These are phyloP conservation scores for Tillandsia fasciculata DNA, from an alignment of 176 grass and related monocot species.

Conservation along the genomic window DNA sequence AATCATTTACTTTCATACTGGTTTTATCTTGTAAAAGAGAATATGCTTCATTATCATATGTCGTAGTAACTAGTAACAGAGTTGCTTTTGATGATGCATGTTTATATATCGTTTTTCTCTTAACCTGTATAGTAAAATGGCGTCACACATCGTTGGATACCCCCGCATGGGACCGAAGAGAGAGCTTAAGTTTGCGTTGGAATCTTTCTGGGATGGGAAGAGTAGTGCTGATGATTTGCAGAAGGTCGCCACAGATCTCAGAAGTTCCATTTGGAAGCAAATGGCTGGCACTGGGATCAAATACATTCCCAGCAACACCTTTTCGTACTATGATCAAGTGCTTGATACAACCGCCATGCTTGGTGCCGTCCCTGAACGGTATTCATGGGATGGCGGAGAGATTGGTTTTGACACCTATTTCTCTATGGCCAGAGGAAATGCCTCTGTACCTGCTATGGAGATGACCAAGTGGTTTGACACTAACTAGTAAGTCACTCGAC, in stretches of 20 bases:
- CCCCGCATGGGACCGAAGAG: constrained; percentile 98
- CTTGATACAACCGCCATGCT: constrained; percentile 86
- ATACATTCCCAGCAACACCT: constrained; percentile 93
- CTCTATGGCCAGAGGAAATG: constrained; percentile 94
- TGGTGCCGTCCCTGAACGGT: constrained; percentile 71
- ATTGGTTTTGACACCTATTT: constrained; percentile 73
- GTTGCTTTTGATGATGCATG: background rate
- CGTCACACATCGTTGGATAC: constrained; percentile 96
- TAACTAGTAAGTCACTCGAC: constrained; percentile 58
- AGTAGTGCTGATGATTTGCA: constrained; percentile 70
- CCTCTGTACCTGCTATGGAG: constrained; percentile 93
- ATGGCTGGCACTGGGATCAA: constrained; percentile 86
- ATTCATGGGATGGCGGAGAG: constrained; percentile 71
- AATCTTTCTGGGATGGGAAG: constrained; percentile 96
- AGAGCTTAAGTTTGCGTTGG: constrained; percentile 89
- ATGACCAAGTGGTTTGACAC: constrained; percentile 99
- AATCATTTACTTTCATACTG: background rate
- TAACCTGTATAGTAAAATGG: constrained; percentile 42
- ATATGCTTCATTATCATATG: background rate
- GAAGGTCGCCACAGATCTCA: constrained; percentile 71
- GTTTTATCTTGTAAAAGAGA: background rate
- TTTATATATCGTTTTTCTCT: constrained; percentile 2
- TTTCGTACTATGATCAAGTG: constrained; percentile 88
- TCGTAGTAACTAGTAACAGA: background rate
- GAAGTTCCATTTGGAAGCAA: constrained; percentile 90